Evolutionary conservation across 768 basidiomycete species (phyloP), one percentile per base, ranked within the genome.

Genomic region (Boletales sp.): DNA sequence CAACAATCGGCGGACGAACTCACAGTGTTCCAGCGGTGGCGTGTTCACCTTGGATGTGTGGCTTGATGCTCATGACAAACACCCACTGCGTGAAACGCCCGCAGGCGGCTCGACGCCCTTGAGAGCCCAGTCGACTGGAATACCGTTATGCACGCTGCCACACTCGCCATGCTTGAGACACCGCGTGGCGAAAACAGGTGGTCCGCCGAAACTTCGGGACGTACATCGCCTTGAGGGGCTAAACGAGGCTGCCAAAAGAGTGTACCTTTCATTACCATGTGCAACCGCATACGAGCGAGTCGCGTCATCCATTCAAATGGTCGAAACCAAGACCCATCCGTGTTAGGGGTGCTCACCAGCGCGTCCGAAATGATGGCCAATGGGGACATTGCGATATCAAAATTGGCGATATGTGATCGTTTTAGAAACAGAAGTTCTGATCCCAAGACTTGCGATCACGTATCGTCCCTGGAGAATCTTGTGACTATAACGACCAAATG

Each of bases 361-460:
- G 60, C 59, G 4, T 50, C 52, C 59, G 48, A 59, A 47, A 24
- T 18, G 36, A 19, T n/a, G 43, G 15, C 60, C 60, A 59, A 62
- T 62, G 39, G 17, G n/a, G 13, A 4, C 17, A n/a, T 12, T 21
- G 45, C 60, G 53, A 61, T 61, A 61, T 45, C 44, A 6, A 27
- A 27, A 27, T 27, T 40, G 27, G 30, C 45, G 50, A 50, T 42
- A 46, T 39, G 3, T 8, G 17, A 43, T 43, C 15, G 3, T 61
- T 55, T 51, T 50, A 32, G 50, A 50, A 58, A 47, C 37, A 48
- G 45, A 45, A 41, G 40, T 40, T 8, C 29, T 48, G 40, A 48
- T 48, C 50, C 29, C 44, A 49, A 45, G 40, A 32, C 31, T 6
- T 42, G 24, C 19, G 29, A 38, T 41, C 47, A 24, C 37, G 27